These are phyloP conservation scores for Tetrastigma voinierianum DNA, from an alignment of 164 flowering plant genomes.

Conservation along the genomic window DNA sequence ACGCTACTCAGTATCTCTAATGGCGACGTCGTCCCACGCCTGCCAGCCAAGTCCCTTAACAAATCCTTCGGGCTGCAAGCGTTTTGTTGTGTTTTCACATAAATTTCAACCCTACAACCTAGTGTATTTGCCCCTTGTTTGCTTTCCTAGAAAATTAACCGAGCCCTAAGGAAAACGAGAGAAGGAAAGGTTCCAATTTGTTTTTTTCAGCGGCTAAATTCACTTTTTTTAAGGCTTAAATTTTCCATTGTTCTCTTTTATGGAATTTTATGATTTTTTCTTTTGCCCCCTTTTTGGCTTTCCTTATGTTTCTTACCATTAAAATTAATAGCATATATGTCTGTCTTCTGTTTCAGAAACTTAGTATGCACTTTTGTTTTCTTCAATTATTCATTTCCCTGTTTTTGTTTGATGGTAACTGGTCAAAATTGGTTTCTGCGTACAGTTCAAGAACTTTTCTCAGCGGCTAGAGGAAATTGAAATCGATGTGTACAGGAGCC, in stretches of 20 bases:
- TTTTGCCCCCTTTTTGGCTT: no score
- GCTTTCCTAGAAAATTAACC: no score
- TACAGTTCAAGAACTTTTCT: constrained; percentile 77
- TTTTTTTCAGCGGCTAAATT: no score
- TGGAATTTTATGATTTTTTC: neutral
- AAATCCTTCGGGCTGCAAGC: constrained; percentile 56
- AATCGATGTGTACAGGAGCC: constrained; percentile 59
- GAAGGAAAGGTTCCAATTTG: no score
- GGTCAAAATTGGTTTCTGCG: neutral
- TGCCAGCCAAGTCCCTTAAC: constrained; percentile 79
- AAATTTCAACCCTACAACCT: neutral
- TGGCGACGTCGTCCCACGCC: constrained; percentile 64
- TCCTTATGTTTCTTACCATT: no score
- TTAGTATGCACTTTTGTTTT: no score
- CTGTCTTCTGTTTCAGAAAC: no score
- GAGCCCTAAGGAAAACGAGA: no score
- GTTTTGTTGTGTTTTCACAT: constrained; percentile 54
- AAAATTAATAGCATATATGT: no score
- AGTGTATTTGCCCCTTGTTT: no score
- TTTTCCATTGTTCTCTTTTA: neutral
- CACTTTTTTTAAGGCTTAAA: no score
- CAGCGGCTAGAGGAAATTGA: constrained; percentile 67
- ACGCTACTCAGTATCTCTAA: constrained; percentile 9
- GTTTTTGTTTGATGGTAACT: neutral
- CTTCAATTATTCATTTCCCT: neutral